Evolutionary conservation across 805 yeast species (phyloP), one percentile per base, ranked within the genome.

Genomic region (Metschnikowia anglica): DNA sequence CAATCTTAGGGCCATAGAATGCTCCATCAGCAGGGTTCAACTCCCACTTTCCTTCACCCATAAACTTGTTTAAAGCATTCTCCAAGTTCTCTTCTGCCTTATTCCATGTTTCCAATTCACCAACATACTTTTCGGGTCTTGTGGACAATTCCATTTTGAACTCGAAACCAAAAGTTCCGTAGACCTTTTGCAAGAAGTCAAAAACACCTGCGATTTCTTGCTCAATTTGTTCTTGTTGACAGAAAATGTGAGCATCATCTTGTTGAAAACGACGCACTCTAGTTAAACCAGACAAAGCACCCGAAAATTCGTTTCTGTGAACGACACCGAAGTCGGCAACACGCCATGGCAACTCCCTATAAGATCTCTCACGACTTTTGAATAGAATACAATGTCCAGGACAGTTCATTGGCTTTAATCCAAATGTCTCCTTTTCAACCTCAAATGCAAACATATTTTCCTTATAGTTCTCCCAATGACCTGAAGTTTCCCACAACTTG

Each of bases 261-360:
- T 91, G 99, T 70, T 91, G 99, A 86, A 91, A 91, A 70, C 98
- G 83, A 73, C 99, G 86, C 35, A 93, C 98, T 73, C 99, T 85
- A 43, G 99, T 93, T 66, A 91, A 81, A 26, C 76, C 76, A 31
- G 97, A 81, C 54, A 91, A 76, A 10, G 98, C 97, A 69, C 98
- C 98, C 31, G 93, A 82, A 57, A 85, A 87, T 70, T 91, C 99
- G 66, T 91, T 91, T 76, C 99, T 83, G 74, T 91, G 99, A 55
- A 91, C 77, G 41, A 91, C 97, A 69, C 97, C 97, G 53, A 90
- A 90, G 68, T 91, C 99, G 46, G 98, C 97, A 70, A 88, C 95
- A 76, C 99, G 86, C 95, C 96, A 86, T 60, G 99, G 99, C 66
- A 91, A 76, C 69, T 93, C 98, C 64, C 97, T 80, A 73, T 93